phyloP scores from a whole-genome alignment of 352 stramenopile genomes.

The Phytopythium vexans region DNA sequence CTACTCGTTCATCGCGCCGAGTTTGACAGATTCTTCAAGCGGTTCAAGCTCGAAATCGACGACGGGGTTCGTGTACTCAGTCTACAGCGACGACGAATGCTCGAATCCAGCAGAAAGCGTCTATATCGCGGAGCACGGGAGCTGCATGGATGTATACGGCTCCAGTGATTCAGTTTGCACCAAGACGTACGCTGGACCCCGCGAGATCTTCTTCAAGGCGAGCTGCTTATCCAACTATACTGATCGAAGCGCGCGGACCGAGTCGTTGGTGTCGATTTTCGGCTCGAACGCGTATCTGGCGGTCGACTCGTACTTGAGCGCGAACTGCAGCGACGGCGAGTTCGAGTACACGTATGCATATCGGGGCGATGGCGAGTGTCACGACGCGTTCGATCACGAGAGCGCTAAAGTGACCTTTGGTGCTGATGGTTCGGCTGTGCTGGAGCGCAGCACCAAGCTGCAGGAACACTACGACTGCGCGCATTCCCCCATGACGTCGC shows the following conservation, averaged over 20 bases:
- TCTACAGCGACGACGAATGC: too few species aligned
- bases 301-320: neutral
- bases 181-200: neutral
- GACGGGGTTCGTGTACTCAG: too few species aligned
- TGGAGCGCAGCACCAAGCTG: neutral
- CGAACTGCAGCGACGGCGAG: neutral
- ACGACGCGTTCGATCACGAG: constrained; percentile 1
- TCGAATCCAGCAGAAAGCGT: too few species aligned
- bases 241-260: neutral
- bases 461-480: neutral
- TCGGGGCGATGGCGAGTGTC: neutral
- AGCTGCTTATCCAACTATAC: neutral
- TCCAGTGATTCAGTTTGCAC: too few species aligned
- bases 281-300: neutral
- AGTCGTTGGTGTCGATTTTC: neutral
- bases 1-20: too few species aligned
- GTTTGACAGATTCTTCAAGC: too few species aligned
- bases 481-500: neutral
- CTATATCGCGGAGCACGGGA: too few species aligned
- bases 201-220: neutral
- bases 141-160: too few species aligned
- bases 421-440: neutral
- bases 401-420: neutral
- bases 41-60: too few species aligned
- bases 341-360: neutral